Base-by-base conservation (phyloP, 352 stramenopile genomes). In the Phytophthora foliorum region DNA sequence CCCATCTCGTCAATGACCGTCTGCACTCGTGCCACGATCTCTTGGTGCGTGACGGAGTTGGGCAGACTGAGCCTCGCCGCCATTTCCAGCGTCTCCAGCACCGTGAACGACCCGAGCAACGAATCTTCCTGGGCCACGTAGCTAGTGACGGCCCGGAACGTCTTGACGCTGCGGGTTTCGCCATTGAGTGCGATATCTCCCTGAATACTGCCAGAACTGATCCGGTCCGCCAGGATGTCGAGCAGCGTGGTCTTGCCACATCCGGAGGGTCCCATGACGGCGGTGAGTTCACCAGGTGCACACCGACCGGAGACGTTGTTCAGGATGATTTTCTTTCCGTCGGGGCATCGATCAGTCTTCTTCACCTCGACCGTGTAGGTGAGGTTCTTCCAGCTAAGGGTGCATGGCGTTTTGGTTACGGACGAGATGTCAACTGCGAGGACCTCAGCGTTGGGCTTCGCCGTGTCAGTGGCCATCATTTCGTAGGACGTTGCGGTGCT, bases 1-100 rank as follows among this genome's bases (percentile, higher is more conserved):
- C 85, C 86, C 81, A 92, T 91, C 21, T 86, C 81, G 32, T 88
- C 77, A 19, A 92, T 81, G 17, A 90, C 82, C 2, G 71, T 57
- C 42, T 92, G 79, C 4, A 91, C 84, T 13, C 82, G 72, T 49
- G 80, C 80, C 16, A 79, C 73, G n/a, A 74, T 72, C 16, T 72
- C 74, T 31, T 79, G 58, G 24, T 74, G 58, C 0, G 74, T 69
- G 0, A 89, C 52, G 21, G 75, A 60, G 22, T 46, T 78, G 0
- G 82, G 79, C 10, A 92, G 41, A 45, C 70, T 87, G 4, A 93
- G 63, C n/a, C 67, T 66, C 1, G 83, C 85, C 1, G 81, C 83
- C 69, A 91, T 88, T 29, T 84, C 67, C 10, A 93, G 57, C 14
- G 83, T 91, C 75, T 93, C 83, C 2, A 85, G 64, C 11, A 93